Conservation (phyloP, 495 filamentous ascomycete genomes). For the Xylaria intraflava region DNA sequence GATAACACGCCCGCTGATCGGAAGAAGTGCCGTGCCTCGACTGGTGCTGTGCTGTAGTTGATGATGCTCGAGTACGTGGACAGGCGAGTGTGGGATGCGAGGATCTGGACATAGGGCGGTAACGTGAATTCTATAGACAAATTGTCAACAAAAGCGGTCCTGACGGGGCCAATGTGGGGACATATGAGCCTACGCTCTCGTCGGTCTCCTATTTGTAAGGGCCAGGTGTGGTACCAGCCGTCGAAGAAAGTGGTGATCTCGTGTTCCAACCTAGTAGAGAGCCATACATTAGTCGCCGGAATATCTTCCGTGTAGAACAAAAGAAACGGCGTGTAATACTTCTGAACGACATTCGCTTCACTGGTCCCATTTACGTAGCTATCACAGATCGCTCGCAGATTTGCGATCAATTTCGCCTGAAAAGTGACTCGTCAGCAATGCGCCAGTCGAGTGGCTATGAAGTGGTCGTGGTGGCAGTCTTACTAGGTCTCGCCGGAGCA, state of each 20-base stretch:
- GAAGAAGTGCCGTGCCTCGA: slow-evolving; percentile 65
- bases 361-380: slow-evolving; percentile 33
- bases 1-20: slow-evolving; percentile 61
- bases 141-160: neutral
- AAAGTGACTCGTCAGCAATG: slow-evolving; percentile 3
- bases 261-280: slow-evolving; percentile 16
- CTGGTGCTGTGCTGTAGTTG: slow-evolving; percentile 64
- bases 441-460: neutral
- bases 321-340: slow-evolving; percentile 7
- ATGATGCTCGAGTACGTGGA: slow-evolving; percentile 70
- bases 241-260: slow-evolving; percentile 29
- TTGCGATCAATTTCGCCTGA: slow-evolving; percentile 54
- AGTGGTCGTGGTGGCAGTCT: slow-evolving; percentile 9
- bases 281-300: neutral
- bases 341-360: slow-evolving; percentile 22
- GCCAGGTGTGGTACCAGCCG: slow-evolving; percentile 29
- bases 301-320: neutral
- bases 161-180: neutral
- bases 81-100: slow-evolving; percentile 63
- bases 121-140: slow-evolving; percentile 48
- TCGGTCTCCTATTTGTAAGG: slow-evolving; percentile 24
- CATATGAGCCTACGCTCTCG: slow-evolving; percentile 20
- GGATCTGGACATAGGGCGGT: slow-evolving; percentile 67
- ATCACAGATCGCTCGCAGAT: slow-evolving; percentile 58
- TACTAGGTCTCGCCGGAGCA: slow-evolving; percentile 60